Base-by-base conservation (phyloP, 2,329 filamentous ascomycete genomes). In the Trichoderma oligosporum region DNA sequence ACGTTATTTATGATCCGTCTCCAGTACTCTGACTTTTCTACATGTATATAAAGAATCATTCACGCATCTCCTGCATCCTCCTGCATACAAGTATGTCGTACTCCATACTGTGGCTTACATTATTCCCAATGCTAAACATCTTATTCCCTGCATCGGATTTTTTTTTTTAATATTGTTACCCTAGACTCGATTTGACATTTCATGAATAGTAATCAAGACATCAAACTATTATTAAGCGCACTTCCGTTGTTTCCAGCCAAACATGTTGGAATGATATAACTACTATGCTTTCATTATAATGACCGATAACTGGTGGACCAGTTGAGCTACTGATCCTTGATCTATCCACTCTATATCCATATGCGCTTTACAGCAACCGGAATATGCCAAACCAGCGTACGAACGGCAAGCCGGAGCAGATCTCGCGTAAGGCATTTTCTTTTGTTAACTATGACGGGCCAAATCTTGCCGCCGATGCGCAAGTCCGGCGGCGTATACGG, bases 121-220 rank as follows among this genome's bases (percentile, higher is more conserved):
- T 55, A 29, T 36, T 38, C 27, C 27, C 11, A 31, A 31, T 31
- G 11, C 27, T 5, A 11, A 31, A 11, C 27, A 11, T 31, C 27
- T 31, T 31, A 11, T 31, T 5, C 27, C 24, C 45, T 55, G 8
- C 18, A 2, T 54, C 52, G 31, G 52, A 55, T 22, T 25, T 38
- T 46, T 38, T n/a, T n/a, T n/a, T n/a, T n/a, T n/a, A n/a, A n/a
- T n/a, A 31, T 16, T 29, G 22, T 38, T 38, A n/a, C 39, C 31
- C 52, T 55, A 55, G n/a, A 55, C 52, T 55, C 41, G 24, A 55
- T 55, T 45, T n/a, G 31, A 55, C n/a, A n/a, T 35, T 29, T 38
- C 14, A 7, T 46, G 41, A 55, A 55, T 55, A 55, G 39, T 55
- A 29, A 55, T 46, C 52, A 55, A 20, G 41, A 22, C 16, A 25